Evolutionary conservation across 139 green algal genomes (phyloP), one percentile per base, ranked within the genome.

Genomic region (Tetradesmus obliquus): DNA sequence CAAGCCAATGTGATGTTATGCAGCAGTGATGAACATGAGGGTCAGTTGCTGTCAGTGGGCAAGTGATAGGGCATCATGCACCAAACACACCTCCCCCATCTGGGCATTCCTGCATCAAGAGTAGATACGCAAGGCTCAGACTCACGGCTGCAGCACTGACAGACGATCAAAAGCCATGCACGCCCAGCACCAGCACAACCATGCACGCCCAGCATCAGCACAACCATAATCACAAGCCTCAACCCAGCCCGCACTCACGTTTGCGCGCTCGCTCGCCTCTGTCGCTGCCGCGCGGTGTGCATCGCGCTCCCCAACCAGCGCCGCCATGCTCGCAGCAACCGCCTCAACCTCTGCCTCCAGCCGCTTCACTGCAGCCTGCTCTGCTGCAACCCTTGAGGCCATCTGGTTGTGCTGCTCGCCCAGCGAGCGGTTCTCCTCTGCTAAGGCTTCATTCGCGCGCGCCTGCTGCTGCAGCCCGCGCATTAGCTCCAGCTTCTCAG

Each of bases 401-500:
- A 92, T 93, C 74, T 92, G 54, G 80, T 97, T 97, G 91, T 95
- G 94, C 86, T 91, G 92, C 89, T 94, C 82, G 3, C 66, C 88
- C 13, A 97, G 90, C 17, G 55, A 66, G 84, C 95, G 89, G 71
- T 97, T 96, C 90, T 98, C 96, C 12, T 95, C 94, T 13, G 82
- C 79, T 13, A 98, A 80, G 13, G 84, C 90, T 45, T 94, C 93
- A 53, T 94, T 93, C 62, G 95, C 86, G 72, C 86, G 84, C 2
- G 82, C 71, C 79, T 96, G 93, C 91, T 95, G 91, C 72, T 95
- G 92, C 91, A 97, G 84, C 7, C 95, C 93, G 0, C 94, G 93
- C 88, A 93, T 86, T 66, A 98, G 91, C 80, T 94, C 91, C 55
- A 97, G 94, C 93, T 98, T 98, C 94, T 98, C 95, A 20, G 93